A percentile compares a stretch with the other conserved stretches of the same genome.
These are phyloP conservation scores for Penicillium sumatraense DNA, from an alignment of 2,329 filamentous ascomycete species.

Conservation along the genomic window DNA sequence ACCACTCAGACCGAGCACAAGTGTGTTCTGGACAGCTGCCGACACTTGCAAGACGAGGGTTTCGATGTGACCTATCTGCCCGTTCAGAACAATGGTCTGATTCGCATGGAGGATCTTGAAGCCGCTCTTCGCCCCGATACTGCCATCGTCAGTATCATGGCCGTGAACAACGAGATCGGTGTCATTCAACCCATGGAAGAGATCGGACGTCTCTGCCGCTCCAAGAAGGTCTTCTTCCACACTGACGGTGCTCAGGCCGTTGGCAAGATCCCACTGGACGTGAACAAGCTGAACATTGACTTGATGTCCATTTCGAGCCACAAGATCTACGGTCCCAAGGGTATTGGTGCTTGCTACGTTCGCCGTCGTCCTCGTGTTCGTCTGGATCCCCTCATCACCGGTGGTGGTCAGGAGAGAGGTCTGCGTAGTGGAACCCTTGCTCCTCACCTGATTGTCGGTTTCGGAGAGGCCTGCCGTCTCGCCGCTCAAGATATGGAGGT, in stretches of 20 bases:
- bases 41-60: slow-evolving; percentile 95
- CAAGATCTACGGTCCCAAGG: slow-evolving; percentile 98
- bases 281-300: slow-evolving; percentile 97
- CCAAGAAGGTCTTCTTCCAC: slow-evolving; percentile 97
- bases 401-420: slow-evolving; percentile 94
- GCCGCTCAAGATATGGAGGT: slow-evolving; percentile 89
- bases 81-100: slow-evolving; percentile 82
- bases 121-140: slow-evolving; percentile 91
- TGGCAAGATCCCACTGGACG: slow-evolving; percentile 96
- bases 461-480: slow-evolving; percentile 93
- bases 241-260: slow-evolving; percentile 95
- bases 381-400: slow-evolving; percentile 92
- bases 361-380: slow-evolving; percentile 90
- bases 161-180: slow-evolving; percentile 99
- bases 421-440: slow-evolving; percentile 92
- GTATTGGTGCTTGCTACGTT: slow-evolving; percentile 94
- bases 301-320: slow-evolving; percentile 98
- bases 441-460: slow-evolving; percentile 84
- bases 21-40: slow-evolving; percentile 95
- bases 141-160: slow-evolving; percentile 93
- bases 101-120: slow-evolving; percentile 82
- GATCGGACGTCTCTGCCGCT: slow-evolving; percentile 89
- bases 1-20: slow-evolving; percentile 99
- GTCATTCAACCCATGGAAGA: slow-evolving; percentile 96
- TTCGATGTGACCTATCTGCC: slow-evolving; percentile 97